Base-by-base conservation (phyloP, 805 yeast genomes). In the Zygosaccharomyces pseudorouxii region DNA sequence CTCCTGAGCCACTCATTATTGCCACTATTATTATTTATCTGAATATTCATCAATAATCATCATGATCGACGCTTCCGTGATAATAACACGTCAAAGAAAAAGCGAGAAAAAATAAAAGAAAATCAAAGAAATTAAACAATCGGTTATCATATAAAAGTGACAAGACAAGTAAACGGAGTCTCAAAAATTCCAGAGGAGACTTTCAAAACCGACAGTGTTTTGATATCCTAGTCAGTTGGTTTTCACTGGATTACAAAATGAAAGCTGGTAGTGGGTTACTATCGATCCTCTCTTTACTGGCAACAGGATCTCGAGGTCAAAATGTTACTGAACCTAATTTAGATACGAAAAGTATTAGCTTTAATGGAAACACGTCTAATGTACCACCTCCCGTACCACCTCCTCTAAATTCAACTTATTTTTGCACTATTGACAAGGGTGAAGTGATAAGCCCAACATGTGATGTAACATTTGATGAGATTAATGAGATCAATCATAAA, bases 401-500 rank as follows among this genome's bases (percentile, higher is more conserved):
- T 25, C 39, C 44, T 4, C 23, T 30, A 10, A 49, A 48, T 30
- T 41, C 51, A 10, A 57, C 62, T 6, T 58, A 64, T 41, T 65
- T 65, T 42, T 65, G 70, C 48, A 62, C 63, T 35, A 58, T 65
- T 51, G 61, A 65, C 46, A 64, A 64, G 43, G 64, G 62, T 46
- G 63, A 64, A 38, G 48, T 53, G 18, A 52, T 65, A 27, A 64
- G 67, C 11, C 55, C 67, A 0, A 61, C 69, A 35, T 71, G 76
- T 53, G 75, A 72, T 53, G 60, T 69, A 5, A 68, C 74, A 0
- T 74, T 75, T 47, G 57, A 67, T 6, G 77, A 79, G 51, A 75
- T 83, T 27, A 77, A 81, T 58, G 67, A 64, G 2, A 68, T 80
- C 23, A 84, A 84, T 63, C 44, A 53, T 2, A 64, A 71, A 36